phyloP scores from a whole-genome alignment of 2,329 filamentous ascomycete genomes.

The Plenodomus lindquistii region DNA sequence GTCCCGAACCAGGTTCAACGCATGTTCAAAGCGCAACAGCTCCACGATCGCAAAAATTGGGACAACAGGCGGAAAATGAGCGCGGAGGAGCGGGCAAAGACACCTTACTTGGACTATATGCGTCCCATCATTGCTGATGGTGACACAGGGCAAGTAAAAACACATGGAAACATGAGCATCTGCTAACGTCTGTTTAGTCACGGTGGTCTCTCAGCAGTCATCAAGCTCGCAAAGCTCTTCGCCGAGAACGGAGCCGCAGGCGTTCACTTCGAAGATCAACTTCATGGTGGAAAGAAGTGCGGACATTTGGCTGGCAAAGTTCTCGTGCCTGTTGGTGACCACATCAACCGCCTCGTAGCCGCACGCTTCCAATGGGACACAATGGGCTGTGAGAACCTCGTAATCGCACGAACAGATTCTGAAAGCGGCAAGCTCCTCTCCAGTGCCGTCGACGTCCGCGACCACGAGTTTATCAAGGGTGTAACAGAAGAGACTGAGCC shows the following conservation, averaged over 20 bases:
- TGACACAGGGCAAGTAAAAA: constrained; percentile 70
- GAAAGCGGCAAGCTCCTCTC: constrained; percentile 90
- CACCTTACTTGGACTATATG: constrained; percentile 88
- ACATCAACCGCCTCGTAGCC: constrained; percentile 92
- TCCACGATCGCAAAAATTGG: constrained; percentile 97
- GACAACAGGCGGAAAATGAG: constrained; percentile 79
- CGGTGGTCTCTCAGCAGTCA: constrained; percentile 86
- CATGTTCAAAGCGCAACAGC: constrained; percentile 91
- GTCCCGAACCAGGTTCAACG: constrained; percentile 98
- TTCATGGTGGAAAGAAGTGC: constrained; percentile 98
- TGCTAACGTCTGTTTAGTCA: constrained; percentile 61
- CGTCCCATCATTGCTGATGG: constrained; percentile 95
- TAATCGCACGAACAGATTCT: constrained; percentile 93
- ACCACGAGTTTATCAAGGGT: constrained; percentile 96
- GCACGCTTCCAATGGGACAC: constrained; percentile 97
- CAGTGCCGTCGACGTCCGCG: constrained; percentile 87
- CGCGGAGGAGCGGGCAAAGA: constrained; percentile 70
- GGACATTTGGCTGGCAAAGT: constrained; percentile 96
- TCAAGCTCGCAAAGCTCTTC: constrained; percentile 96
- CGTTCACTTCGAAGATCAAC: constrained; percentile 96
- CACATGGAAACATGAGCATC: rapidly evolving
- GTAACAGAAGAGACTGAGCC: constrained; percentile 78
- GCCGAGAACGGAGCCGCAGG: constrained; percentile 95
- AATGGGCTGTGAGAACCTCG: constrained; percentile 93
- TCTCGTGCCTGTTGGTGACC: constrained; percentile 87